Percentiles rank a stretch among this genome's conserved stretches.
Evolutionary conservation across 106 monocot genomes (phyloP).

Genomic region (Triglochin maritima): DNA sequence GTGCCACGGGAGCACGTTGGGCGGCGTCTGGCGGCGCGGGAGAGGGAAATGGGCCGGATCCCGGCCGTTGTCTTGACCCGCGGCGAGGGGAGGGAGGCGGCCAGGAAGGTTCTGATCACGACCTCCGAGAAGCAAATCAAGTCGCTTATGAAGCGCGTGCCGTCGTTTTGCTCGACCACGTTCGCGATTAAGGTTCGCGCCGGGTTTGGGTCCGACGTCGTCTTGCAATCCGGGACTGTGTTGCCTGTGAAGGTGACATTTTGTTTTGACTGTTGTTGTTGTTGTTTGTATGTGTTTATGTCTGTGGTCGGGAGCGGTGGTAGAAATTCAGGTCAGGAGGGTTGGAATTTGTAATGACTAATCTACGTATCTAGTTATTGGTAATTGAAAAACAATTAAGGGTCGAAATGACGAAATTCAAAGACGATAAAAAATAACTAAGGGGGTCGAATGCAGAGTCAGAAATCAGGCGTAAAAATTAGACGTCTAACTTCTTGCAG

Average conservation of each 20-base stretch:
- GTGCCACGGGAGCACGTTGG: conserved; percentile 66
- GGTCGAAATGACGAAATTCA: too few species aligned
- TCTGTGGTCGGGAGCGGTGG: background rate
- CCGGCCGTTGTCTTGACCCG: conserved; percentile 47
- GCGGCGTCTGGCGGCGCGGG: conserved; percentile 44
- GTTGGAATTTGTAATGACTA: background rate
- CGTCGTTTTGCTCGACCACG: conserved; percentile 67
- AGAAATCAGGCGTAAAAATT: too few species aligned
- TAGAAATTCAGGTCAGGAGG: background rate
- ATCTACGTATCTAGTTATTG: background rate
- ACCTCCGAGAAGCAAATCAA: conserved; percentile 56
- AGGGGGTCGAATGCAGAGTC: too few species aligned
- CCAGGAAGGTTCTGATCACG: conserved; percentile 51
- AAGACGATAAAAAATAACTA: too few species aligned
- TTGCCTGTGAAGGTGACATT: conserved; percentile 55
- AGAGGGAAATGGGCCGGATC: conserved; percentile 55
- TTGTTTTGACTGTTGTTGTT: background rate
- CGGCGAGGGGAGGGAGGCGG: conserved; percentile 8
- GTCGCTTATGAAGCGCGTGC: conserved; percentile 36
- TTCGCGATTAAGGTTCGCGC: conserved; percentile 60
- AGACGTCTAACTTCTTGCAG: conserved; percentile 25
- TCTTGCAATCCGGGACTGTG: conserved; percentile 65
- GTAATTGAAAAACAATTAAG: background rate
- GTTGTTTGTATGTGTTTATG: background rate
- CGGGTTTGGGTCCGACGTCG: conserved; percentile 47